These are phyloP conservation scores for Mycena floridula DNA, from an alignment of 768 basidiomycete genomes.

Conservation along the genomic window DNA sequence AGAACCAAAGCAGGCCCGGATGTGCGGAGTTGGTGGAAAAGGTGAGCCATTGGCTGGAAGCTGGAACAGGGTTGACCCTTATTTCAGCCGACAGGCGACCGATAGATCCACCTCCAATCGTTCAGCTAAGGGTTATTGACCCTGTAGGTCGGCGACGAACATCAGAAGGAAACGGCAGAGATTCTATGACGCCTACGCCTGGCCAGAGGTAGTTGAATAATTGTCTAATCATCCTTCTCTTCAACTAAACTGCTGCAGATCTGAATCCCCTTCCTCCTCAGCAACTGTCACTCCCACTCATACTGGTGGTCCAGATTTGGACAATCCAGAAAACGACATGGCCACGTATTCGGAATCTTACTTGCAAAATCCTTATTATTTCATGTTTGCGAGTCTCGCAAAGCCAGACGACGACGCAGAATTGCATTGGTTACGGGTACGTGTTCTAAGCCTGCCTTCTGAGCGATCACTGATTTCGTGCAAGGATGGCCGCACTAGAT, in stretches of 20 bases:
- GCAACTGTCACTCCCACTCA: neutral
- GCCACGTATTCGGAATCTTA: conserved; percentile 50
- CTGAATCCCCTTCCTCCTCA: neutral
- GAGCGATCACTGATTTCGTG: conserved; percentile 3
- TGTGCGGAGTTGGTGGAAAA: conserved; percentile 87
- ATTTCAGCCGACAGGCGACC: conserved; percentile 83
- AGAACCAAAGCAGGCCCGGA: conserved; percentile 87
- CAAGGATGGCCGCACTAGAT: conserved; percentile 84
- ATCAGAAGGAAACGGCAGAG: conserved; percentile 1
- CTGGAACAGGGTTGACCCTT: conserved; percentile 3
- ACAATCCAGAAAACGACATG: neutral
- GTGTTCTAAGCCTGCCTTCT: conserved; percentile 5
- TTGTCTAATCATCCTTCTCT: too few relatives aligned
- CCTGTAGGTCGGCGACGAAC: neutral
- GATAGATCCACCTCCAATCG: conserved; percentile 94
- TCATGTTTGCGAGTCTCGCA: conserved; percentile 90
- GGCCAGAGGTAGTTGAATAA: neutral
- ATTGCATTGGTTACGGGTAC: conserved; percentile 78
- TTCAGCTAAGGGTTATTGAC: conserved; percentile 88
- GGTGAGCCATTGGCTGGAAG: conserved; percentile 27
- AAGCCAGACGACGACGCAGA: conserved; percentile 87
- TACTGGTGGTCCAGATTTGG: neutral
- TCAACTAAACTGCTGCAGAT: too few relatives aligned
- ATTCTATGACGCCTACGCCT: conserved; percentile 3
- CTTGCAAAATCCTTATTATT: conserved; percentile 90